A percentile compares a stretch with the other conserved stretches of the same genome.
Conservation (phyloP, 257 asterid species). For the Ocimum tenuiflorum region DNA sequence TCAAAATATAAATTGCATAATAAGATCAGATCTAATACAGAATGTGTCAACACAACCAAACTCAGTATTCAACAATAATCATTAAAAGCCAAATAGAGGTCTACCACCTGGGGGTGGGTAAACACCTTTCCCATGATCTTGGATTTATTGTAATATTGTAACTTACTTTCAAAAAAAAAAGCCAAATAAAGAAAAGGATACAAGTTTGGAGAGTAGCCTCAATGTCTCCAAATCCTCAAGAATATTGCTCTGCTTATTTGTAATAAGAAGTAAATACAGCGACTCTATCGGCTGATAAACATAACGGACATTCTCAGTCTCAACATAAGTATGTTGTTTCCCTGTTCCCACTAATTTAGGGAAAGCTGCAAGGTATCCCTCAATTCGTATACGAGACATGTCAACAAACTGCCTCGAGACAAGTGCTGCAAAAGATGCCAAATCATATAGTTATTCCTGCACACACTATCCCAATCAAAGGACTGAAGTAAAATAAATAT, state of each 20-base stretch:
- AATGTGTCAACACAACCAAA: constrained; percentile 8
- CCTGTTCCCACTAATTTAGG: constrained; percentile 91
- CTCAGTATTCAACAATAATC: not conserved
- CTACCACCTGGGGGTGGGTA: too few species aligned
- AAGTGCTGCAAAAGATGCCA: constrained; percentile 51
- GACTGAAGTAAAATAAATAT: not conserved
- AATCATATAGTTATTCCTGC: constrained; percentile 23
- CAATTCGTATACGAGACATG: constrained; percentile 91
- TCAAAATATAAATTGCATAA: constrained; percentile 8
- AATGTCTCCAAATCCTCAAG: constrained; percentile 88
- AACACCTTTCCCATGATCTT: too few species aligned
- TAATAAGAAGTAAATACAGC: constrained; percentile 81
- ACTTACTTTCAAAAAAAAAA: too few species aligned
- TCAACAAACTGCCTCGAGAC: constrained; percentile 96
- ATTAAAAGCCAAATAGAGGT: not conserved
- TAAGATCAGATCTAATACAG: constrained; percentile 9
- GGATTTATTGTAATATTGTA: too few species aligned
- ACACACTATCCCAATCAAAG: not conserved
- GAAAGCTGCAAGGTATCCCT: constrained; percentile 94
- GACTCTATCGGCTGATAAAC: constrained; percentile 91
- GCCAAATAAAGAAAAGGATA: constrained; percentile 42
- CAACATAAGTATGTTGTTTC: constrained; percentile 83
- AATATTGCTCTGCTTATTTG: constrained; percentile 92
- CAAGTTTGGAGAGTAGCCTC: constrained; percentile 83
- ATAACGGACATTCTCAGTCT: constrained; percentile 92